Evolutionary conservation across 176 grass and related monocot species (phyloP), one percentile per base, ranked within the genome.

Genomic region (Lolium perenne): DNA sequence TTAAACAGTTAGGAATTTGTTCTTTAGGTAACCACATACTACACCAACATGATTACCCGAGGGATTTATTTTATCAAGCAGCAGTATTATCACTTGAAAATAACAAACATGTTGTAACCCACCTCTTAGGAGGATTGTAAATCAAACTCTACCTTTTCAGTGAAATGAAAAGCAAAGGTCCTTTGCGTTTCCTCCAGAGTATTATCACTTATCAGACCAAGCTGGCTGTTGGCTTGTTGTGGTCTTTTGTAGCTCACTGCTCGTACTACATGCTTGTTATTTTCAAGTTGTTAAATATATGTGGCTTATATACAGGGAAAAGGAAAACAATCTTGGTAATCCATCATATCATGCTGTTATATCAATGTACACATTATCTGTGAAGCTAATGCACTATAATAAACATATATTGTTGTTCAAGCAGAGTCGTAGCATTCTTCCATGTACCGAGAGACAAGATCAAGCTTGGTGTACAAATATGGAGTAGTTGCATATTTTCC

Each of bases 1-100:
- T 75, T 25, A 38, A 17, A 53, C 47, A 80, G 46, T 16, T 71
- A 57, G 1, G 57, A 38, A 22, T 70, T 79, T 63, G 15, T 72
- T 80, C 18, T 35, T 87, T 48, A 55, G 29, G 58, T 15, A 65
- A 76, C 62, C 22, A 21, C 62, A 51, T 50, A 47, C 35, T 81
- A 58, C 25, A 60, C 71, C 38, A 81, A 21, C 43, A 85, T 56
- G 47, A 48, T 71, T 41, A 71, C 47, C 54, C n/a, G 7, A 71
- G 5, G 69, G 18, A 51, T 41, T 71, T 17, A 45, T 71, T 73
- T 79, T 45, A 68, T 89, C 51, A 54, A 78, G 7, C 22, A 76
- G 73, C 23, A 76, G 26, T 54, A 9, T 54, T 69, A 40, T 35
- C 10, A 3, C 62, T 29, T 26, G 32, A 35, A 35, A 35, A 3